Conservation (phyloP, 352 stramenopile genomes). For the Globisporangium iwayamae region DNA sequence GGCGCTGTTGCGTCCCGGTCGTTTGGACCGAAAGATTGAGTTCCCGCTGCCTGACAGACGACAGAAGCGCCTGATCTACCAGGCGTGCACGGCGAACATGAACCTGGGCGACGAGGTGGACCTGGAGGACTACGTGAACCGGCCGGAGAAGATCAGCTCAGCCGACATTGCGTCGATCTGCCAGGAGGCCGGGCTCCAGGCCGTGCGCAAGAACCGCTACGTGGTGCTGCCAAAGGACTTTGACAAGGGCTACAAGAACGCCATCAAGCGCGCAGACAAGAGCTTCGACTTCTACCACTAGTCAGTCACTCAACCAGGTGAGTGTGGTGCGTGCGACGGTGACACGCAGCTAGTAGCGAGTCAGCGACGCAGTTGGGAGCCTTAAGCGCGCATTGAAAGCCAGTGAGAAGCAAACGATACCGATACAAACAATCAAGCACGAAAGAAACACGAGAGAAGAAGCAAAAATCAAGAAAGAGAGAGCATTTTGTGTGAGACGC, state of each 20-base stretch:
- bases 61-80: slow-evolving; percentile 99
- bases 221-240: slow-evolving; percentile 99
- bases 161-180: slow-evolving; percentile 99
- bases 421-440: not conserved
- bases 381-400: not conserved
- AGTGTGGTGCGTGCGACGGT: not conserved
- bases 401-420: not conserved
- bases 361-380: not conserved
- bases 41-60: slow-evolving; percentile 98
- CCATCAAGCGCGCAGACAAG: slow-evolving; percentile 98
- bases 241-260: slow-evolving; percentile 99
- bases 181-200: slow-evolving; percentile 98
- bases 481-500: not conserved
- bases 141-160: slow-evolving; percentile 99
- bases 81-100: slow-evolving; percentile 99
- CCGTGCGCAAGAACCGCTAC: slow-evolving; percentile 99
- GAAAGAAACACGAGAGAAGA: not conserved
- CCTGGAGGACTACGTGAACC: slow-evolving; percentile 99
- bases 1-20: slow-evolving; percentile 96
- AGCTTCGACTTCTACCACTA: slow-evolving; percentile 99
- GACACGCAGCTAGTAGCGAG: not conserved
- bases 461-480: not conserved
- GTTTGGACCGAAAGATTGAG: slow-evolving; percentile 99
- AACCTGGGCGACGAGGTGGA: slow-evolving; percentile 99
- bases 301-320: not conserved